Evolutionary conservation across 495 filamentous ascomycete genomes (phyloP), one percentile per base, ranked within the genome.

Genomic region (Coniosporium apollinis): DNA sequence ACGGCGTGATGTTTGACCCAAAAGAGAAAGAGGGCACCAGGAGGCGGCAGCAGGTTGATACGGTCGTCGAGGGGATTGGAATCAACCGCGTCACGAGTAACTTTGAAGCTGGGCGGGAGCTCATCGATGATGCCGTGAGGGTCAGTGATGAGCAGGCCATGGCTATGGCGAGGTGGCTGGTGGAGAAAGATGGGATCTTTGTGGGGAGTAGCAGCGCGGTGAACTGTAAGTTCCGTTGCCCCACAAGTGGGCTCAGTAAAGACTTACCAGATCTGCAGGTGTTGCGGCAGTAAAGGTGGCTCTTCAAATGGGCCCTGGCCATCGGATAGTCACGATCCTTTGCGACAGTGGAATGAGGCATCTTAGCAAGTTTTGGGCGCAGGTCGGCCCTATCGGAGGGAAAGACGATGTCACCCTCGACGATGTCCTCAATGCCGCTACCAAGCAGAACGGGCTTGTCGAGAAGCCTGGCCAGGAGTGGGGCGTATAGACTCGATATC

Each of bases 151-250:
- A 73, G 18, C 85, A 99, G 61, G 89, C 89, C 5, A 62, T 84
- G 51, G 70, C 69, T 24, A 96, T 99, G 91, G 89, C 87, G 11
- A 64, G 82, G 41, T 94, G 83, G 79, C 59, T 99, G 22, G 89
- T 93, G 2, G 86, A 96, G 64, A 81, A 85, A 46, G 89, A 99
- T 52, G 89, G 89, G 0, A 75, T 99, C 22, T 99, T 99, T 49
- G 65, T 82, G 21, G 89, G 89, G 6, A 93, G 85, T 46, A 92
- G 82, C 50, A 92, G 78, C 54, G 82, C 87, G 13, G 87, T 96
- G 11, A 99, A 99, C 50, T 94, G 85, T 74, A 48, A 58, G 71
- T 64, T 15, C 24, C 24, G 6, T 16, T 25, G 13, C 16, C 17
- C 18, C 7, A 9, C 9, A 19, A 25, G 5, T 34, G 9, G 24